Percentiles rank a stretch among this genome's conserved stretches.
These are phyloP conservation scores for Penicillium egyptiacum DNA, from an alignment of 495 filamentous ascomycete genomes.

Conservation along the genomic window DNA sequence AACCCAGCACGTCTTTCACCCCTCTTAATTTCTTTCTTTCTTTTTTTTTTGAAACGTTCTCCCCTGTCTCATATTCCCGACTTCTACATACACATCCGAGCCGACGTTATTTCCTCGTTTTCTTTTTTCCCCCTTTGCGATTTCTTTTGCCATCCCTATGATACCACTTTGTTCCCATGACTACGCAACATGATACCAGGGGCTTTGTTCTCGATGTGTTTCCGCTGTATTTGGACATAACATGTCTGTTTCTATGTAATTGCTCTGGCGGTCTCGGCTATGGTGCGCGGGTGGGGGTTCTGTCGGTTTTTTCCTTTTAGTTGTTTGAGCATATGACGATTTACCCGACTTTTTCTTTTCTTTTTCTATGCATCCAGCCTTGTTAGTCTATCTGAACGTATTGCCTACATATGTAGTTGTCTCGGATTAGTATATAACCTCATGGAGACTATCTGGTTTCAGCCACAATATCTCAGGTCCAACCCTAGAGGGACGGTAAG, in stretches of 20 bases:
- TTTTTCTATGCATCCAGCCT: slow-evolving; percentile 1
- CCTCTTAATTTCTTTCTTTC: background rate
- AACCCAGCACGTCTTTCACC: background rate
- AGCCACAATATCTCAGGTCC: background rate
- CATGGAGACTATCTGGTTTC: background rate
- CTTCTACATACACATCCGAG: background rate
- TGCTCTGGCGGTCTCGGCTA: slow-evolving; percentile 21
- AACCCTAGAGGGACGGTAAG: background rate
- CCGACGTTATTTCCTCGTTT: slow-evolving; percentile 1
- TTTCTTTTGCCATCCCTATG: slow-evolving; percentile 26
- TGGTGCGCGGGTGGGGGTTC: slow-evolving; percentile 24
- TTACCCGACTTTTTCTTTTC: slow-evolving; percentile 6
- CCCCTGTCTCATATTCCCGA: background rate
- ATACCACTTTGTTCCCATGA: slow-evolving; percentile 51
- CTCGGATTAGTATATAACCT: background rate
- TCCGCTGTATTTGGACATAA: slow-evolving; percentile 19
- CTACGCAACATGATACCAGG: slow-evolving; percentile 46
- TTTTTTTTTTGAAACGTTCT: slow-evolving; percentile 7
- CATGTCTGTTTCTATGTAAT: slow-evolving; percentile 24
- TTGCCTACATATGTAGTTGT: background rate
- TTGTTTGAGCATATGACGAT: slow-evolving; percentile 11
- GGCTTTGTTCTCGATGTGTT: slow-evolving; percentile 35
- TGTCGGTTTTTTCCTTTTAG: slow-evolving; percentile 2
- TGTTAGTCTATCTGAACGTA: slow-evolving; percentile 1
- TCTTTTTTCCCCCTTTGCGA: slow-evolving; percentile 9